Base-by-base conservation (phyloP, 371 early-diverging fungal genomes). In the Mucor lusitanicus region DNA sequence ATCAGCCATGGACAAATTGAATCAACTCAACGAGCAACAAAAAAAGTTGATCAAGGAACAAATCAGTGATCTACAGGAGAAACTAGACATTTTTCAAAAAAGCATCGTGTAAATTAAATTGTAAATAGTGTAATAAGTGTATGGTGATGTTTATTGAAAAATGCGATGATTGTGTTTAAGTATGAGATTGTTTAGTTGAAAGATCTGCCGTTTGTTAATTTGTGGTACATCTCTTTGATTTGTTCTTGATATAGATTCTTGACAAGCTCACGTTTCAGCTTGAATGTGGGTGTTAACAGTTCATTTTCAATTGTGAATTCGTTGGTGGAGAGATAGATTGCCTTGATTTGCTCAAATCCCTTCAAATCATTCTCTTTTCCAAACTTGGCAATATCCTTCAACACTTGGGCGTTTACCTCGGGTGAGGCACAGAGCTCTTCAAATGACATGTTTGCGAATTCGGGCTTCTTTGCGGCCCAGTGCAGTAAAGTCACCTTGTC, bases 281-380 rank as follows among this genome's bases (percentile, higher is more conserved):
- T 97, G 76, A 96, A 88, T 1, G 91, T 91, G 3, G 91, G 92
- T 0, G 91, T 92, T 59, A 93, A 76, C 30, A 91, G 67, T 44
- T 87, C 86, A 65, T 96, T 95, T 64, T 97, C 96, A 30, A 94
- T 79, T 1, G 92, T 85, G 71, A 97, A 95, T 37, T 89, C 91
- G 12, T 85, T 81, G 15, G 84, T 42, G 23, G 87, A 87, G 54
- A 97, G 60, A 68, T 87, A 61, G 54, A 98, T 79, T 3, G 83
- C 87, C 70, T 87, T 88, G 37, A 93, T 85, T 40, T 87, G 81
- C 76, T 98, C 97, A 76, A 97, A 97, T 2, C 96, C 94, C 72
- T 89, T 88, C 53, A 97, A 79, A 50, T 86, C 88, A 30, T 78
- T 85, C 60, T 77, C 73, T 65, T 85, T 86, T 44, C 90, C 93